These are phyloP conservation scores for Suillus sp. DNA, from an alignment of 768 basidiomycete species.

Conservation along the genomic window DNA sequence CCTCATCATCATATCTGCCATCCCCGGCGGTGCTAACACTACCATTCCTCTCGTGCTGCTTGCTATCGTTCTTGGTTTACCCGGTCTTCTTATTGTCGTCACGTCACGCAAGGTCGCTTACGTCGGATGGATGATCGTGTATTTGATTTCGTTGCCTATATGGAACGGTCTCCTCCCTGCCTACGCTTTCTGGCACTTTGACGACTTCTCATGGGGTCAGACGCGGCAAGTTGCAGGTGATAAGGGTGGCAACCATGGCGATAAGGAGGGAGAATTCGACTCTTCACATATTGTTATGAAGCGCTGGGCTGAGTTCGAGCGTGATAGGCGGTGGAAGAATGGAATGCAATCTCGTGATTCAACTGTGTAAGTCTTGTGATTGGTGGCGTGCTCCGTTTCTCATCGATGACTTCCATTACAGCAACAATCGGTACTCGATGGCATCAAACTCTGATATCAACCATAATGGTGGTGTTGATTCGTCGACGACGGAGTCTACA, in stretches of 20 bases:
- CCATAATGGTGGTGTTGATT: slow-evolving; percentile 53
- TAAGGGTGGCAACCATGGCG: slow-evolving; percentile 71
- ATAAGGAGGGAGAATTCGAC: slow-evolving; percentile 98
- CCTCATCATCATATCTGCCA: slow-evolving; percentile 84
- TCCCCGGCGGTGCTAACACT: slow-evolving; percentile 76
- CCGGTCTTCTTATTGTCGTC: slow-evolving; percentile 93
- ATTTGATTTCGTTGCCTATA: slow-evolving; percentile 88
- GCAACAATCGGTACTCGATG: slow-evolving; percentile 66
- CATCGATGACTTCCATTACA: slow-evolving; percentile 34
- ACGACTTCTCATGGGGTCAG: slow-evolving; percentile 98
- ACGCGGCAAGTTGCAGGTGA: slow-evolving; percentile 84
- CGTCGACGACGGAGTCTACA: slow-evolving; percentile 64
- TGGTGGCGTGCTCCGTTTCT: slow-evolving; percentile 21
- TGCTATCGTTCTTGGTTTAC: slow-evolving; percentile 93
- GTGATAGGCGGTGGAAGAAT: slow-evolving; percentile 91
- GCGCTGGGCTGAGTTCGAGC: slow-evolving; percentile 97
- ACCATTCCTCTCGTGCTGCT: slow-evolving; percentile 92
- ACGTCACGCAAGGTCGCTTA: slow-evolving; percentile 94
- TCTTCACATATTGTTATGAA: slow-evolving; percentile 98
- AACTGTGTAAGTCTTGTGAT: slow-evolving; percentile 52
- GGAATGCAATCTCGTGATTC: slow-evolving; percentile 84
- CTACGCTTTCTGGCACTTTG: slow-evolving; percentile 99
- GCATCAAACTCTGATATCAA: slow-evolving; percentile 79
- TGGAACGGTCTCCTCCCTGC: slow-evolving; percentile 97
- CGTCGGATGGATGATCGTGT: slow-evolving; percentile 96